Base-by-base conservation (phyloP, 768 basidiomycete species). In the Pleurotus eryngii region DNA sequence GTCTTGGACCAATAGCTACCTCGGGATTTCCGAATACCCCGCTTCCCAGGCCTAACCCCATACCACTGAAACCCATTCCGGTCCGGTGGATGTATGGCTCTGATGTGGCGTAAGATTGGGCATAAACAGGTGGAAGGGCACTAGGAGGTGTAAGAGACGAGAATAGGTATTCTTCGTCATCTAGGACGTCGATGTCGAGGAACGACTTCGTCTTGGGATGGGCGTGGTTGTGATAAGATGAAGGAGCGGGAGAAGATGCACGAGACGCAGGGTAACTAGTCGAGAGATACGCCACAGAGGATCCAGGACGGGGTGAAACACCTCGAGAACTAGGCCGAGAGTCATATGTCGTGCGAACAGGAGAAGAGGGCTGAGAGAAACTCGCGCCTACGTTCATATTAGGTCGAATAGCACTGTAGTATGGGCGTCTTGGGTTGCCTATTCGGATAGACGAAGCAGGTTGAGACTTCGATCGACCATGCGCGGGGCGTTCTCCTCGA, bases 361-460 rank as follows among this genome's bases (percentile, higher is more conserved):
- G 51, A n/a, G 51, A 54, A 9, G 51, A 39, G 18, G 51, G 51
- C 20, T 40, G 51, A 11, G 51, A 54, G 35, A 42, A 30, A 54
- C 51, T 49, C 45, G 42, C 40, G 22, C 46, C 12, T 8, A 46
- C 50, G 40, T 58, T 60, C 74, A 72, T 72, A 71, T 70, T 67
- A 22, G 59, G 60, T 35, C 82, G 80, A 49, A 84, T 84, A 49
- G 76, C 82, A 20, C 76, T 74, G 64, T 83, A 84, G 61, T 81
- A 81, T 11, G 82, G 82, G 17, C 82, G 72, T 51, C 67, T 76
- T 9, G 82, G 81, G 59, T 80, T 80, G 1, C 82, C 82, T 26
- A 83, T 68, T 6, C 76, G 78, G 49, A 71, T 68, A 35, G 57
- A 61, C 42, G 70, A 63, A 18, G 61, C 57, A 40, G 65, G 64